These are phyloP conservation scores for Colletotrichum sp. DNA, from an alignment of 2,329 filamentous ascomycete species.

Conservation along the genomic window DNA sequence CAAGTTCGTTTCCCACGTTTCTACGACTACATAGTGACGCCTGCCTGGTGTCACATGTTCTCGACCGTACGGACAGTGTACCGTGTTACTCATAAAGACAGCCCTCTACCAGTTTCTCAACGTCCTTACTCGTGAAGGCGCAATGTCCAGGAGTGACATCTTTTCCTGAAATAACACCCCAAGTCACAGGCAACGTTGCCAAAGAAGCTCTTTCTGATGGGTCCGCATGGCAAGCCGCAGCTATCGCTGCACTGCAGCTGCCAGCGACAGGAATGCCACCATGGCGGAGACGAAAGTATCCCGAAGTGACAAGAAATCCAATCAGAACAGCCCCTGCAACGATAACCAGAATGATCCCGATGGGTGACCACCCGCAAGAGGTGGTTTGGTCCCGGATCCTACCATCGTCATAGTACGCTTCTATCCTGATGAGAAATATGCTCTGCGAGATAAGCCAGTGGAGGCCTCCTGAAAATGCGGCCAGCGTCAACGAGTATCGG, in stretches of 20 bases:
- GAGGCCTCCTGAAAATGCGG: accelerated
- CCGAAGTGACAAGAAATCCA: accelerated
- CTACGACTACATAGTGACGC: too few species aligned
- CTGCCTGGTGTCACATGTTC: too few species aligned
- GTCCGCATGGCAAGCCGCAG: not conserved
- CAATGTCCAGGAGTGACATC: accelerated
- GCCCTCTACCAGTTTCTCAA: not conserved
- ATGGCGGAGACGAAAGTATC: accelerated
- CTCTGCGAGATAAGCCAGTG: not conserved
- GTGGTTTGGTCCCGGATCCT: accelerated
- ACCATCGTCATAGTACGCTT: accelerated
- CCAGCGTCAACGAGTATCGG: not conserved
- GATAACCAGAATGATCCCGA: accelerated
- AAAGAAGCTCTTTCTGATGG: accelerated
- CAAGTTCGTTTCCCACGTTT: not conserved
- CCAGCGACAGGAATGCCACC: not conserved
- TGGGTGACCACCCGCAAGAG: accelerated
- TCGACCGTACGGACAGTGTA: too few species aligned
- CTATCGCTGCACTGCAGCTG: not conserved
- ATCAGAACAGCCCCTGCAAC: too few species aligned
- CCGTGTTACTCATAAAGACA: too few species aligned
- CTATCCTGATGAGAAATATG: not conserved
- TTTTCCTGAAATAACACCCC: not conserved
- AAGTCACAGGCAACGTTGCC: accelerated
- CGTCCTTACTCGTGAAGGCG: accelerated